A percentile compares a stretch with the other conserved stretches of the same genome.
These are phyloP conservation scores for Boletus pseudo-olivaceus DNA, from an alignment of 768 basidiomycete genomes.

Conservation along the genomic window DNA sequence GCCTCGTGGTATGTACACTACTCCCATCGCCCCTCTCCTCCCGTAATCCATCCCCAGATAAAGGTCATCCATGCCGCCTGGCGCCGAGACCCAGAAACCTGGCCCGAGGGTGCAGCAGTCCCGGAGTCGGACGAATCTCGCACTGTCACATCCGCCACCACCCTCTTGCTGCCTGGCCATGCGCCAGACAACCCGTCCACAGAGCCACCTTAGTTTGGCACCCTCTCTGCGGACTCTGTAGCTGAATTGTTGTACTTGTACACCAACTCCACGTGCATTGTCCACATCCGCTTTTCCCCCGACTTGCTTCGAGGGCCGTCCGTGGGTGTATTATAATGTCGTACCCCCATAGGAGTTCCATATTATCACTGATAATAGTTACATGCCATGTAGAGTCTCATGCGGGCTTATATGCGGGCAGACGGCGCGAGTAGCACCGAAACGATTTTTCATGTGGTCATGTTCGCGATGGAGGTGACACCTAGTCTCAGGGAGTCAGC, in stretches of 20 bases:
- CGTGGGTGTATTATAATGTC: constrained; percentile 5
- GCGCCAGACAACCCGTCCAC: not conserved
- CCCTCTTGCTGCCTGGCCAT: not conserved
- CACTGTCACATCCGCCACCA: not conserved
- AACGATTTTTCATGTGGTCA: constrained; percentile 27
- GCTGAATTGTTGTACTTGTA: not conserved
- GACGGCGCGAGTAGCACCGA: not conserved
- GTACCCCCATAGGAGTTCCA: not conserved
- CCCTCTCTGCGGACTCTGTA: not conserved
- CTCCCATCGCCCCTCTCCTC: not conserved
- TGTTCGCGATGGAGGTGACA: constrained; percentile 77
- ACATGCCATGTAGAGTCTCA: constrained; percentile 7
- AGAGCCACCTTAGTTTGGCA: constrained; percentile 4
- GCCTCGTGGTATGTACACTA: constrained; percentile 50
- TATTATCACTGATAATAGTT: constrained; percentile 4
- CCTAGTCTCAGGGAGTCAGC: constrained; percentile 41
- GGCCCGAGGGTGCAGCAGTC: constrained; percentile 62
- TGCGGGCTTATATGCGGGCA: constrained; percentile 31
- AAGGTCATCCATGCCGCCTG: constrained; percentile 72
- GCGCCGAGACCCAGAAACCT: constrained; percentile 67
- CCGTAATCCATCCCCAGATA: constrained; percentile 43
- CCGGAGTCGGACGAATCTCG: constrained; percentile 58
- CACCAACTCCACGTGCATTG: not conserved
- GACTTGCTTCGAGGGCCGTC: not conserved
- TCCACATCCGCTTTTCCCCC: not conserved